These are phyloP conservation scores for Aspergillus fijiensis DNA, from an alignment of 2,329 filamentous ascomycete species.

Conservation along the genomic window DNA sequence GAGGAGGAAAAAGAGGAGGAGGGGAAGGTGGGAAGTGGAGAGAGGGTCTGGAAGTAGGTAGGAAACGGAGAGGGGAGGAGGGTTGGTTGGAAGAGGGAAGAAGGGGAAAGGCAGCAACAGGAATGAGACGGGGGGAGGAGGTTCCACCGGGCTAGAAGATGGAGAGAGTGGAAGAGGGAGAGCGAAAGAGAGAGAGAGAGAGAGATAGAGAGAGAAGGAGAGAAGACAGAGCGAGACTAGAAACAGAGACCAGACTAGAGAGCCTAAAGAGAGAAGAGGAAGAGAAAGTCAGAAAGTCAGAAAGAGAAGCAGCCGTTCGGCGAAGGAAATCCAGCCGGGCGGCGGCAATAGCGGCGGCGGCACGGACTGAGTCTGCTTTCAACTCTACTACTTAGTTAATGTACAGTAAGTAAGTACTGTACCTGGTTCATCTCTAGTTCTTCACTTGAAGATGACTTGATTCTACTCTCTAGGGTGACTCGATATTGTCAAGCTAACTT, in stretches of 20 bases:
- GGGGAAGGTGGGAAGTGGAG: constrained; percentile 3
- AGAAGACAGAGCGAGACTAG: too few species aligned
- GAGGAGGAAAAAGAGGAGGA: constrained; percentile 9
- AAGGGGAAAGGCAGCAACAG: constrained; percentile 5
- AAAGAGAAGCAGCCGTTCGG: constrained; percentile 16
- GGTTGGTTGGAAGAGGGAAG: neutral
- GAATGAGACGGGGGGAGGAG: constrained; percentile 6
- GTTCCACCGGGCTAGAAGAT: constrained; percentile 7
- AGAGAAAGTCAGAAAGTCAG: constrained; percentile 4
- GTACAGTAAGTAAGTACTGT: too few species aligned
- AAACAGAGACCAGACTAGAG: constrained; percentile 6
- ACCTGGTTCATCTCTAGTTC: too few species aligned
- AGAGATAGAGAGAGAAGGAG: too few species aligned
- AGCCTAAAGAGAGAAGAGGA: constrained; percentile 9
- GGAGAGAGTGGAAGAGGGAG: too few species aligned
- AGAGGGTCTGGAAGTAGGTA: constrained; percentile 3
- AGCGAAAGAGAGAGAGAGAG: too few species aligned
- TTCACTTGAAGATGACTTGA: too few species aligned
- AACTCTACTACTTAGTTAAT: neutral
- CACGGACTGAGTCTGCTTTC: constrained; percentile 8
- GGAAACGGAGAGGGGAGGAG: constrained; percentile 4
- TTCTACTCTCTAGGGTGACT: too few species aligned
- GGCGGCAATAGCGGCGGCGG: constrained; percentile 27
- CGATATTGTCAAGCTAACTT: too few species aligned
- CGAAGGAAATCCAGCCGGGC: constrained; percentile 20